A percentile compares a stretch with the other conserved stretches of the same genome.
phyloP scores from a whole-genome alignment of 1,139 yeast species.

The Sugiyamaella sp. region DNA sequence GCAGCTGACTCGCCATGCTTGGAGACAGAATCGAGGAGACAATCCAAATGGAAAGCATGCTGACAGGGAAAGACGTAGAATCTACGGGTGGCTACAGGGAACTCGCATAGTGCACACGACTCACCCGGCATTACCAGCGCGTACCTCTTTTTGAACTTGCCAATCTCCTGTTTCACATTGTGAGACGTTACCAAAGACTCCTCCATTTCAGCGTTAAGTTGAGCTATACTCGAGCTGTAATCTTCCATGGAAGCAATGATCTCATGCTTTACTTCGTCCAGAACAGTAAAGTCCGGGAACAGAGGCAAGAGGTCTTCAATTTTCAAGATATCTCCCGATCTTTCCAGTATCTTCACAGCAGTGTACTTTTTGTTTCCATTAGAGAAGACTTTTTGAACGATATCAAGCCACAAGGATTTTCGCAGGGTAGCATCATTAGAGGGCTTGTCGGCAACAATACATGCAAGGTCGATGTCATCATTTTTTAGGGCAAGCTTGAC shows the following conservation, averaged over 20 bases:
- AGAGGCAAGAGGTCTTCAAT: conserved; percentile 83
- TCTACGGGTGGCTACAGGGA: conserved; percentile 68
- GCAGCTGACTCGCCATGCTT: conserved; percentile 69
- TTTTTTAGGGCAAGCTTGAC: conserved; percentile 69
- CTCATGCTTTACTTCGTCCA: conserved; percentile 83
- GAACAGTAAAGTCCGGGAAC: conserved; percentile 79
- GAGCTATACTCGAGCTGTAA: conserved; percentile 65
- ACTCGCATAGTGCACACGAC: conserved; percentile 72
- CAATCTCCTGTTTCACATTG: conserved; percentile 62
- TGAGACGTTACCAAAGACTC: conserved; percentile 68
- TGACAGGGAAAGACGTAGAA: conserved; percentile 87
- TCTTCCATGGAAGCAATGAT: conserved; percentile 75
- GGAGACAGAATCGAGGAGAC: conserved; percentile 64
- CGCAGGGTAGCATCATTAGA: conserved; percentile 53
- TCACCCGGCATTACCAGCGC: conserved; percentile 79
- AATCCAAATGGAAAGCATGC: conserved; percentile 89
- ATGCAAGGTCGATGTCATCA: conserved; percentile 64
- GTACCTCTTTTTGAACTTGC: conserved; percentile 52
- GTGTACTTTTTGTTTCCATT: conserved; percentile 22
- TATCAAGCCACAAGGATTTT: conserved; percentile 73
- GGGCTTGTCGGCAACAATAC: conserved; percentile 57
- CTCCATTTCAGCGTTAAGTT: conserved; percentile 73
- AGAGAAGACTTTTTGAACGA: conserved; percentile 62
- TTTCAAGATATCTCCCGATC: conserved; percentile 56
- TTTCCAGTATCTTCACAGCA: conserved; percentile 50